Percentiles rank a stretch among this genome's conserved stretches.
These are phyloP conservation scores for Lasiosphaeria ovina DNA, from an alignment of 495 filamentous ascomycete genomes.

Conservation along the genomic window DNA sequence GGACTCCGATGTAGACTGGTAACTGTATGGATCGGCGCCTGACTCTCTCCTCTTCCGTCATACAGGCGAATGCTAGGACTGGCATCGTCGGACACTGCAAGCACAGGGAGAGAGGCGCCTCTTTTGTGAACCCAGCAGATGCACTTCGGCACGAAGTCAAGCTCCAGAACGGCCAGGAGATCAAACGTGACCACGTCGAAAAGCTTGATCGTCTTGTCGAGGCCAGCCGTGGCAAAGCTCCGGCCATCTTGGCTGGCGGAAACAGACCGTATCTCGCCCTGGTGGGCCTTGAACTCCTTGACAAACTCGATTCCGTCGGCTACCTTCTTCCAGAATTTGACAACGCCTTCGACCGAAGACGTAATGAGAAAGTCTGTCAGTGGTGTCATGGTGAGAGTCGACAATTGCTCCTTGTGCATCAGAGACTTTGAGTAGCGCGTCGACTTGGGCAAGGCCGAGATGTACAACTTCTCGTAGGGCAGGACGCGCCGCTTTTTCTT, in stretches of 20 bases:
- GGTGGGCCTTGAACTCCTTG: conserved; percentile 93
- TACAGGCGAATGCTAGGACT: conserved; percentile 74
- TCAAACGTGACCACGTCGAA: conserved; percentile 97
- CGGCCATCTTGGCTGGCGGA: conserved; percentile 85
- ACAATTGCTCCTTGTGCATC: conserved; percentile 96
- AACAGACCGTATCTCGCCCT: conserved; percentile 77
- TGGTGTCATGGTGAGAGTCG: conserved; percentile 82
- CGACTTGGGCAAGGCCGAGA: conserved; percentile 82
- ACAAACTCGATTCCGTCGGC: conserved; percentile 91
- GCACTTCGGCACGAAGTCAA: conserved; percentile 71
- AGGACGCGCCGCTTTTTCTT: conserved; percentile 92
- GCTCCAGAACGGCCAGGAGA: conserved; percentile 72
- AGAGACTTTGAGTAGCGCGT: conserved; percentile 89
- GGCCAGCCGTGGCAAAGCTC: conserved; percentile 87
- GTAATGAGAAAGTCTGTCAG: conserved; percentile 93
- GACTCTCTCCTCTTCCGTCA: conserved; percentile 82
- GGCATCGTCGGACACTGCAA: conserved; percentile 84
- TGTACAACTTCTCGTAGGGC: conserved; percentile 90
- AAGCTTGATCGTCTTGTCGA: conserved; percentile 86
- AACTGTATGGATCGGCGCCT: conserved; percentile 69
- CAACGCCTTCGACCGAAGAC: conserved; percentile 84
- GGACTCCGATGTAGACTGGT: conserved; percentile 72
- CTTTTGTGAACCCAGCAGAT: conserved; percentile 92
- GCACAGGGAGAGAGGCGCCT: conserved; percentile 79
- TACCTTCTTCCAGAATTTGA: conserved; percentile 99